Evolutionary conservation across 495 filamentous ascomycete genomes (phyloP), one percentile per base, ranked within the genome.

Genomic region (Neurospora sp.): DNA sequence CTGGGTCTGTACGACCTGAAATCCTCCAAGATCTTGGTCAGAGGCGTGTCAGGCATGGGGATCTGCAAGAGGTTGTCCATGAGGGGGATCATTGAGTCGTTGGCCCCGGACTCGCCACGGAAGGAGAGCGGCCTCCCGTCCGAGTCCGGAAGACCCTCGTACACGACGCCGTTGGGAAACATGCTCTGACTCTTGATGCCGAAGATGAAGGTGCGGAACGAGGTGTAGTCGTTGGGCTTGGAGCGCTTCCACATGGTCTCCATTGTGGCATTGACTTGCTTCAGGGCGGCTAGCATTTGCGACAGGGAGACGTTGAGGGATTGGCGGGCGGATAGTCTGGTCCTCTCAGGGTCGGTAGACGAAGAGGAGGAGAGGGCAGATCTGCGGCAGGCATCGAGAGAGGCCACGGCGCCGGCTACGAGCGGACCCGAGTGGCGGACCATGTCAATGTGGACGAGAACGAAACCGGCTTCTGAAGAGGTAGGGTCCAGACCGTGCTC

Each of bases 121-220:
- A 96, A 97, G 71, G 83, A 87, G 71, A 92, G 79, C 0, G 90
- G 91, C 72, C 91, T 86, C 44, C 73, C 78, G 39, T 90, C 91
- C 11, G 48, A 59, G 48, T 77, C 95, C 92, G 42, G 91, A 91
- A 93, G 85, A 27, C 92, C 93, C 78, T 95, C 91, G 81, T 97
- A 97, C 71, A 96, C 80, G 4, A 97, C 94, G 3, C 94, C 94
- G 69, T 91, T 84, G 3, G 94, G 94, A 79, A 97, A 97, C 94
- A 97, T 97, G 65, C 87, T 89, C 80, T 97, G 94, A 8, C 86
- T 89, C 2, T 90, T 93, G 76, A 97, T 96, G 69, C 94, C 94
- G 76, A 96, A 97, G 81, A 97, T 97, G 82, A 97, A 97, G 40
- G 94, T 94, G 12, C 94, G 89, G 86, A 96, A 97, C 69, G 86